Base-by-base conservation (phyloP, 805 yeast genomes). In the Wickerhamiella slavikovae region DNA sequence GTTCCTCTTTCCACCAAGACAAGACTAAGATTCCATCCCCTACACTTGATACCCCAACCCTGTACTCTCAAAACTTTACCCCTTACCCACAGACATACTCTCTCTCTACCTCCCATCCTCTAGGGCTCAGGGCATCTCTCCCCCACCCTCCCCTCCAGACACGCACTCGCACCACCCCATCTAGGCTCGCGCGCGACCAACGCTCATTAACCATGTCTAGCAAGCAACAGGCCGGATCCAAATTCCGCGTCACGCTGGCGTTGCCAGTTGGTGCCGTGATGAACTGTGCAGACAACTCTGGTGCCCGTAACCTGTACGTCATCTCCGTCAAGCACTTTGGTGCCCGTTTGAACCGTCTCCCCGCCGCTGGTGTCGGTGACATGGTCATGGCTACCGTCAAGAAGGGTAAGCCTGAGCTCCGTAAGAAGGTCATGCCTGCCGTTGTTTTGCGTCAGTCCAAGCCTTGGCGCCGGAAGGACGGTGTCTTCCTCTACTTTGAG, bases 381-480 rank as follows among this genome's bases (percentile, higher is more conserved):
- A 53, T 53, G 58, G 57, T 53, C 39, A 52, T 55, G 58, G 64
- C 98, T 55, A 89, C 99, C 54, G 99, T 89, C 62, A 89, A 89
- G 80, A 89, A 91, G 71, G 99, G 99, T 78, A 89, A 89, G 82
- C 99, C 99, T 63, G 99, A 89, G 69, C 80, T 89, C 63, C 83
- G 99, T 76, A 89, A 89, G 93, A 89, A 89, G 75, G 95, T 89
- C 53, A 83, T 91, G 94, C 98, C 95, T 64, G 98, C 98, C 54
- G 80, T 89, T 54, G 96, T 89, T 58, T 76, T 89, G 48, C 85
- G 99, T 69, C 99, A 89, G 71, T 67, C 98, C 47, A 85, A 83
- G 72, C 82, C 99, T 48, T 89, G 99, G 99, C 85, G 99, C 85
- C 80, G 99, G 77, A 85, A 75, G 74, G 99, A 89, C 59, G 99